Evolutionary conservation across 257 asterid species (phyloP).

Genomic region (Solanum arcanum): DNA sequence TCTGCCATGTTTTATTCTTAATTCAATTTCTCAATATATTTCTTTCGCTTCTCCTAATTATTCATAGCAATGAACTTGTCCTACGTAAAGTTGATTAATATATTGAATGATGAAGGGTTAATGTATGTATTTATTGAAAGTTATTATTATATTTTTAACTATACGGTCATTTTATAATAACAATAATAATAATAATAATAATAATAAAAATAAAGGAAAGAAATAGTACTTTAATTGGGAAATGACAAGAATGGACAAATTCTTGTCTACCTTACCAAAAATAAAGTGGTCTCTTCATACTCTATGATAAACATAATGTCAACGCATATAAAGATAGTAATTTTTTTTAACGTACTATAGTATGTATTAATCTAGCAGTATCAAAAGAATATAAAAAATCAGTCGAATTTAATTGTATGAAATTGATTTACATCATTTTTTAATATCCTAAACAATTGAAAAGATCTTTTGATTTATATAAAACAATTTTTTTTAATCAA

Average conservation of each 20-base stretch:
- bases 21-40: not conserved
- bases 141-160: not conserved
- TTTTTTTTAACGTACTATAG: not conserved
- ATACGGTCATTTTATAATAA: too few species aligned
- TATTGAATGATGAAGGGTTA: not conserved
- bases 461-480: too few species aligned
- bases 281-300: not conserved
- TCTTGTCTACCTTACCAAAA: not conserved
- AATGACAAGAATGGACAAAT: not conserved
- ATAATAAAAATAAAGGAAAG: not conserved
- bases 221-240: not conserved
- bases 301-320: not conserved
- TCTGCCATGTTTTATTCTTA: not conserved
- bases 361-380: too few species aligned
- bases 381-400: too few species aligned
- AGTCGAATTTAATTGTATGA: too few species aligned
- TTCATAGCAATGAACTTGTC: not conserved
- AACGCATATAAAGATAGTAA: not conserved
- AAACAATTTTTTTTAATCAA: accelerated
- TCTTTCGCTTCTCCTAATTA: not conserved
- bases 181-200: too few species aligned
- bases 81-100: not conserved
- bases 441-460: too few species aligned
- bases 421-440: too few species aligned
- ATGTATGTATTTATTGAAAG: not conserved